Conservation (phyloP, 179 eudicot species). For the Camellia oleifera region DNA sequence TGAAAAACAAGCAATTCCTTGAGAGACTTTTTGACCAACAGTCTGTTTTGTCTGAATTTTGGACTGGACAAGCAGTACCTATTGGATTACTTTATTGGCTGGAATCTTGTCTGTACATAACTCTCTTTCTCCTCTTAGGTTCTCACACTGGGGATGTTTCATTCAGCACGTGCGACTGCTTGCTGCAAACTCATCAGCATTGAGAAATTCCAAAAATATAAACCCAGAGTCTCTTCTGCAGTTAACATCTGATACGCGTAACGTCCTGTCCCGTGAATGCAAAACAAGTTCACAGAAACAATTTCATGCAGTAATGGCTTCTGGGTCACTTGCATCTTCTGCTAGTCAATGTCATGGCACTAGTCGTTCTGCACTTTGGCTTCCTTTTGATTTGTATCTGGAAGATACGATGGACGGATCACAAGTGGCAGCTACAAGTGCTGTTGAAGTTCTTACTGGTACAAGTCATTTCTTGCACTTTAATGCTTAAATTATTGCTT, state of each 20-base stretch:
- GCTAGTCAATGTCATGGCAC: slow-evolving; percentile 47
- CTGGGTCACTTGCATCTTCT: slow-evolving; percentile 49
- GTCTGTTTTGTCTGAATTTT: background rate
- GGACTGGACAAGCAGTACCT: background rate
- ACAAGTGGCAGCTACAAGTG: slow-evolving; percentile 71
- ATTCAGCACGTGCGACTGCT: slow-evolving; percentile 57
- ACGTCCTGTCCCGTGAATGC: slow-evolving; percentile 36
- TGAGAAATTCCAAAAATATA: slow-evolving; percentile 50
- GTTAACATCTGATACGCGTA: slow-evolving; percentile 40
- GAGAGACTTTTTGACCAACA: background rate
- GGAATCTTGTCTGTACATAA: background rate
- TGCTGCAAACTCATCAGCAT: slow-evolving; percentile 51
- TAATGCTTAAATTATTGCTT: background rate
- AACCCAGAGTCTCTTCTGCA: slow-evolving; percentile 53
- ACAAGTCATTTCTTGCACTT: slow-evolving; percentile 14
- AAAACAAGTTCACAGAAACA: slow-evolving; percentile 32
- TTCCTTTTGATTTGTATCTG: slow-evolving; percentile 75
- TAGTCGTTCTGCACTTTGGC: slow-evolving; percentile 64
- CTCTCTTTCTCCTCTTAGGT: slow-evolving; percentile 39
- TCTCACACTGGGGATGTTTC: slow-evolving; percentile 61
- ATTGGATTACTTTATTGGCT: background rate
- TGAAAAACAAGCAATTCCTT: background rate
- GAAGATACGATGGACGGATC: slow-evolving; percentile 85
- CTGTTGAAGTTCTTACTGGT: slow-evolving; percentile 81
- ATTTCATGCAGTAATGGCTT: slow-evolving; percentile 43